A percentile compares a stretch with the other conserved stretches of the same genome.
These are phyloP conservation scores for Melanogaster broomeanus DNA, from an alignment of 768 basidiomycete species.

Conservation along the genomic window DNA sequence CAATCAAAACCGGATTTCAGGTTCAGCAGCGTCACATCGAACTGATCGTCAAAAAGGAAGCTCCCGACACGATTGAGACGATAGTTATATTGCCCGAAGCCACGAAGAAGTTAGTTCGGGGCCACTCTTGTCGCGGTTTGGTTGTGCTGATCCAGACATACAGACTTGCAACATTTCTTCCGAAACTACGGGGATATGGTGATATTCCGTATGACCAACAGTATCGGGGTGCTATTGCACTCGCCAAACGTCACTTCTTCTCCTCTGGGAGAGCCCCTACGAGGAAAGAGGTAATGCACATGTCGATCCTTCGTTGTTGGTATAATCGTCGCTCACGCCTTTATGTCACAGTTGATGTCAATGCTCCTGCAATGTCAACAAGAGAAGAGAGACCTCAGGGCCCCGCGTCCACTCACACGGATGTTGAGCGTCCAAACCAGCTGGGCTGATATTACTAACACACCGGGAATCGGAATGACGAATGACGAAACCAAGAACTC, in stretches of 20 bases:
- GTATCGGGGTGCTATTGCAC: conserved; percentile 28
- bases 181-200: conserved; percentile 30
- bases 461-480: background rate
- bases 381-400: conserved; percentile 16
- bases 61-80: conserved; percentile 16
- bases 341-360: conserved; percentile 18
- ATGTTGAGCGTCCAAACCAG: conserved; percentile 25
- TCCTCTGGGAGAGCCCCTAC: conserved; percentile 22
- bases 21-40: conserved; percentile 29
- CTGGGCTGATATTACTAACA: background rate
- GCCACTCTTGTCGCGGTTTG: background rate
- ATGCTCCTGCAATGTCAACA: conserved; percentile 26
- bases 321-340: conserved; percentile 2
- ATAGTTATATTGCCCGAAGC: conserved; percentile 27
- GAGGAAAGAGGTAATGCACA: conserved; percentile 24
- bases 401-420: conserved; percentile 5
- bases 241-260: conserved; percentile 30
- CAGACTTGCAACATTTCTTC: conserved; percentile 29
- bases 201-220: conserved; percentile 27
- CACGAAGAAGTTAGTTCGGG: conserved; percentile 19
- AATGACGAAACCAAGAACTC: background rate
- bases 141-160: background rate
- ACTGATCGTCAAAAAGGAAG: conserved; percentile 13
- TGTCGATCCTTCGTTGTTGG: background rate
- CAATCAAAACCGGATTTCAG: conserved; percentile 9